Percentiles rank a stretch among this genome's conserved stretches.
Conservation (phyloP, 2,329 filamentous ascomycete species). For the Nemania diffusa region DNA sequence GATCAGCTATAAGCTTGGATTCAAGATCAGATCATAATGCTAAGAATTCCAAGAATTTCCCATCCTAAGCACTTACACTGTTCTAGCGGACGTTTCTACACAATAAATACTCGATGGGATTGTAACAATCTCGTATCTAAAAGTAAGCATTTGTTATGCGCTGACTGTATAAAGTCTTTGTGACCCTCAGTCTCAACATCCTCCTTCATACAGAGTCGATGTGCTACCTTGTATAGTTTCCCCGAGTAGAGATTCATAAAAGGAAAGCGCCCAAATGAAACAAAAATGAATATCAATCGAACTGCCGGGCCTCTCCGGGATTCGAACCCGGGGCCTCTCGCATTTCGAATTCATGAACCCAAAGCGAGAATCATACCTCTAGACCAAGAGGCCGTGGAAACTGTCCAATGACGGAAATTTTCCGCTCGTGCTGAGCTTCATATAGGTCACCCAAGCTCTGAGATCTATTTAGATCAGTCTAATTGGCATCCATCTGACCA, state of each 20-base stretch:
- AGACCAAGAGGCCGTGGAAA: constrained; percentile 31
- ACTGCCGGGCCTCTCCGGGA: constrained; percentile 25
- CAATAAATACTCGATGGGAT: too few relatives aligned
- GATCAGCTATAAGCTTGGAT: too few relatives aligned
- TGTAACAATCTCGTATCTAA: too few relatives aligned
- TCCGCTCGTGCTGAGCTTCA: background rate
- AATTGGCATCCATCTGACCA: too few relatives aligned
- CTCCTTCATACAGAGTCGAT: background rate
- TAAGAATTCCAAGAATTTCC: too few relatives aligned
- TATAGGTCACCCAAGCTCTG: too few relatives aligned
- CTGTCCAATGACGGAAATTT: background rate
- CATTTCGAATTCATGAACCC: constrained; percentile 17
- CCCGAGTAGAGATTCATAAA: background rate
- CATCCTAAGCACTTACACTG: too few relatives aligned
- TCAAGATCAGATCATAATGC: too few relatives aligned
- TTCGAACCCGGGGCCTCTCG: constrained; percentile 38
- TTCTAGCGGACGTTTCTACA: too few relatives aligned
- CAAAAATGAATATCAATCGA: background rate
- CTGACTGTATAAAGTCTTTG: too few relatives aligned
- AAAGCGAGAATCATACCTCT: constrained; percentile 39
- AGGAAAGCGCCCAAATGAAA: background rate
- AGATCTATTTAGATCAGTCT: too few relatives aligned
- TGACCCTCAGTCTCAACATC: background rate
- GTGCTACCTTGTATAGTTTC: background rate
- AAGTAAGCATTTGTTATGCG: too few relatives aligned